Base-by-base conservation (phyloP, 352 stramenopile species). In the Thraustotheca clavata region DNA sequence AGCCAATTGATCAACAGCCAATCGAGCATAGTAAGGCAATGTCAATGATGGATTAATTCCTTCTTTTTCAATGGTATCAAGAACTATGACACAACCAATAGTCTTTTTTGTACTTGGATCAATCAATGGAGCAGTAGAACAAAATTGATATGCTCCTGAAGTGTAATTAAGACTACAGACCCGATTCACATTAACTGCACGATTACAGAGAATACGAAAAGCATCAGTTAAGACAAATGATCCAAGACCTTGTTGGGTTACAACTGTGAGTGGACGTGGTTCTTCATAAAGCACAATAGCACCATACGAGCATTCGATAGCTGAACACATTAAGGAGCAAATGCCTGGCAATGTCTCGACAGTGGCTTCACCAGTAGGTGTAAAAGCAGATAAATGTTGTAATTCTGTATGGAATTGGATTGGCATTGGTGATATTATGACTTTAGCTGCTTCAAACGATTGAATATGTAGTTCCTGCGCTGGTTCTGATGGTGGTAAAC, bases 121-220 rank as follows among this genome's bases (percentile, higher is more conserved):
- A 16, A 47, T 2, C 9, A 65, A 46, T 22, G 57, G 57, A 40
- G 57, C 57, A 4, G 39, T 54, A 31, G 35, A 40, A 33, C 57
- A 65, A 27, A 65, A 65, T 20, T 55, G 57, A 16, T 46, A 49
- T 11, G 26, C 8, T n/a, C 47, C 33, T 2, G n/a, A 60, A 49
- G 50, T 48, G 9, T 61, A 38, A 38, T 61, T 61, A 24, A 61
- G 35, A 29, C 52, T 49, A 38, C 52, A 61, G 20, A 61, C 49
- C 18, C 52, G 52, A 7, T 38, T 38, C 16, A 29, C 24, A 9
- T 22, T 20, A 16, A 61, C 34, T 24, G 52, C 52, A 24, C 52
- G 52, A 16, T n/a, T 61, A 29, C 52, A 61, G 18, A 61, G 29
- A 14, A 61, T 34, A 16, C 52, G 52, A 22, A 61, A 61, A 16